These are phyloP conservation scores for Zymoseptoria ardabiliae DNA, from an alignment of 2,329 filamentous ascomycete species.

Conservation along the genomic window DNA sequence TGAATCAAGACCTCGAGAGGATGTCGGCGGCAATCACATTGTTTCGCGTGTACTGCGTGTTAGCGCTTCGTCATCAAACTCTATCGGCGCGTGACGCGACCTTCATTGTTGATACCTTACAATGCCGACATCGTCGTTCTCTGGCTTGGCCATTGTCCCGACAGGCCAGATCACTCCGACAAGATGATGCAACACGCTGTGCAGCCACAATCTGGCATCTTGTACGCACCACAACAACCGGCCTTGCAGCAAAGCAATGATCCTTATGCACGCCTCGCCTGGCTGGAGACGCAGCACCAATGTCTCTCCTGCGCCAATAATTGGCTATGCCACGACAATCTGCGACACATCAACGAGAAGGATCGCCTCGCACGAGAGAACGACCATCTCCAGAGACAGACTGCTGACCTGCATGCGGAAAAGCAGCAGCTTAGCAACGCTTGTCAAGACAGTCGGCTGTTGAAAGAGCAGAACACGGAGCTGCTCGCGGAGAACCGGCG, in stretches of 20 bases:
- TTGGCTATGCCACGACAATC: constrained; percentile 7
- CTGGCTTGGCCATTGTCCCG: neutral
- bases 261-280: constrained; percentile 1
- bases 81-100: neutral
- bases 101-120: neutral
- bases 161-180: neutral
- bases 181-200: neutral
- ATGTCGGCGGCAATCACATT: neutral
- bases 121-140: neutral
- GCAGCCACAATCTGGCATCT: neutral
- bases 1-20: neutral
- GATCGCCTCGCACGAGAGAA: neutral
- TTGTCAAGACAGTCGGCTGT: neutral
- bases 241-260: neutral
- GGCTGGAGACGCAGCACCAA: constrained; percentile 2
- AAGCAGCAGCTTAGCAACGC: neutral
- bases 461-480: neutral
- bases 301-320: neutral
- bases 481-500: neutral
- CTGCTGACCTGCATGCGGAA: neutral
- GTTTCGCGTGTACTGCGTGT: neutral
- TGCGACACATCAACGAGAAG: neutral
- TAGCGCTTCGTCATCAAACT: neutral
- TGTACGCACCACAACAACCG: neutral
- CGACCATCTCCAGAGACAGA: neutral